These are phyloP conservation scores for Endogone sp. DNA, from an alignment of 192 early-diverging fungal genomes.

Conservation along the genomic window DNA sequence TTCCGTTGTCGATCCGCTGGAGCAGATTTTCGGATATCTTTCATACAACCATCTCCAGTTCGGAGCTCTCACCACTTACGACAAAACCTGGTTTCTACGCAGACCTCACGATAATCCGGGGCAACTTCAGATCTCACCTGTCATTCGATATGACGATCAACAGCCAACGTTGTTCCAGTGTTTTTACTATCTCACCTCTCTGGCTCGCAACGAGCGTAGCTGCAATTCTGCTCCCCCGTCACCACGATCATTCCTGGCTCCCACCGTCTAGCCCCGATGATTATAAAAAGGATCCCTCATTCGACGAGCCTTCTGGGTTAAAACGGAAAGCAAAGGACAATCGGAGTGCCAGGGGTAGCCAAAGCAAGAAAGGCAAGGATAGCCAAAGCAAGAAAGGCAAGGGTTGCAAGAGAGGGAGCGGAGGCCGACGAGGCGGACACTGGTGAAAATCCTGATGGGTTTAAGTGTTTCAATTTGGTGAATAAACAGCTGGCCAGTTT, in stretches of 20 bases:
- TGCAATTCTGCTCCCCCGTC: constrained; percentile 1
- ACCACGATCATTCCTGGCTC: constrained; percentile 1
- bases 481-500: too few species aligned
- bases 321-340: background rate
- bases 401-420: constrained; percentile 1
- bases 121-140: background rate
- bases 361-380: background rate
- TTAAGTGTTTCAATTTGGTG: too few species aligned
- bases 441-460: too few species aligned
- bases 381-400: background rate
- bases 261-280: constrained; percentile 1
- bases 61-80: too few species aligned
- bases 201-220: constrained; percentile 6
- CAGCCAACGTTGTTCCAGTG: constrained; percentile 8
- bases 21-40: too few species aligned
- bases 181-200: constrained; percentile 5
- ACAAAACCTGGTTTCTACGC: constrained; percentile 1
- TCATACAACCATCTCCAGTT: too few species aligned
- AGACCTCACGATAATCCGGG: background rate
- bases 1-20: too few species aligned
- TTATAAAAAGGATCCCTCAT: background rate
- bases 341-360: background rate
- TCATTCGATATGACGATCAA: constrained; percentile 7
- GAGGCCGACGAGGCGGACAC: too few species aligned
- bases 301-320: background rate